Percentiles rank a stretch among this genome's conserved stretches.
phyloP scores from a whole-genome alignment of 1,284 basidiomycete genomes.

The Fomitopsis betulina region DNA sequence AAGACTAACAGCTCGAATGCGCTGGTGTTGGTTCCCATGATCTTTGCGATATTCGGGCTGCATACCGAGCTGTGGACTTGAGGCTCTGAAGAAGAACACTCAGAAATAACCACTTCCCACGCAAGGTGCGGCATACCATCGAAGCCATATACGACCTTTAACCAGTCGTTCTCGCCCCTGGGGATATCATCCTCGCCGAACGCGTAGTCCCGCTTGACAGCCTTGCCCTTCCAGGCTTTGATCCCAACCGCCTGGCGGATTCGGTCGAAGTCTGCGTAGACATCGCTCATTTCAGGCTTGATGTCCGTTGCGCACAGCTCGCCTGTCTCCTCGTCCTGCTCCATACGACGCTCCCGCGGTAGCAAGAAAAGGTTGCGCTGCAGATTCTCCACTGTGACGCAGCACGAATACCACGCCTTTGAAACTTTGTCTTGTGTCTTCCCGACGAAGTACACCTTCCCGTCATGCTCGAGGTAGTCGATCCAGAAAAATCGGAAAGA shows the following conservation, averaged over 20 bases:
- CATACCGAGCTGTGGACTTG: slow-evolving; percentile 69
- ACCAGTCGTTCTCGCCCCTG: slow-evolving; percentile 77
- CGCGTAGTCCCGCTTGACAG: slow-evolving; percentile 89
- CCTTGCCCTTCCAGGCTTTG: slow-evolving; percentile 77
- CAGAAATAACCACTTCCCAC: neutral
- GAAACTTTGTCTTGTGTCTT: slow-evolving; percentile 80
- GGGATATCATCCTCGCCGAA: slow-evolving; percentile 89
- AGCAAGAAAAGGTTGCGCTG: slow-evolving; percentile 94
- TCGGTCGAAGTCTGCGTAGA: slow-evolving; percentile 83
- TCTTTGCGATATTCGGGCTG: slow-evolving; percentile 81
- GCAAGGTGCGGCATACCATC: slow-evolving; percentile 47
- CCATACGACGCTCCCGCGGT: slow-evolving; percentile 66
- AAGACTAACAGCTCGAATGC: slow-evolving; percentile 95
- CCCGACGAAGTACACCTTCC: slow-evolving; percentile 80
- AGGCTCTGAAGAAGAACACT: slow-evolving; percentile 36
- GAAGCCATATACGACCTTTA: slow-evolving; percentile 90
- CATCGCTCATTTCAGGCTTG: slow-evolving; percentile 62
- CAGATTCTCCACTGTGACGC: slow-evolving; percentile 82
- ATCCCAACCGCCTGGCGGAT: slow-evolving; percentile 74
- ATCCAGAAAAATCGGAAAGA: slow-evolving; percentile 92
- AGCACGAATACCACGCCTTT: slow-evolving; percentile 78
- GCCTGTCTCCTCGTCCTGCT: slow-evolving; percentile 53
- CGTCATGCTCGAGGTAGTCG: slow-evolving; percentile 83
- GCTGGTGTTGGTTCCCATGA: slow-evolving; percentile 91
- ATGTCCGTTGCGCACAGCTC: slow-evolving; percentile 72